Base-by-base conservation (phyloP, 768 basidiomycete species). In the Tylopilus felleus region DNA sequence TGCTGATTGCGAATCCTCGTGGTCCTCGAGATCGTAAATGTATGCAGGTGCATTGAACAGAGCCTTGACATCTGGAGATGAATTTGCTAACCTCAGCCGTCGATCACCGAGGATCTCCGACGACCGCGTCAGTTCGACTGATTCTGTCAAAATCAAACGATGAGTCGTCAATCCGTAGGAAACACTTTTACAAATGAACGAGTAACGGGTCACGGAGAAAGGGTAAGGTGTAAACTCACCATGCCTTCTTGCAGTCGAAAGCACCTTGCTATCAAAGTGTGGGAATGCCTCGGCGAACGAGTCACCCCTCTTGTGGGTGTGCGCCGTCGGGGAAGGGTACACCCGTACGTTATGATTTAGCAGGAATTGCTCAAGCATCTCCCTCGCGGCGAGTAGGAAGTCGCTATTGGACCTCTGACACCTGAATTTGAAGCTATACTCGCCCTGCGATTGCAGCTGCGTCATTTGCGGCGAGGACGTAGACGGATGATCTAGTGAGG, bases 331-430 rank as follows among this genome's bases (percentile, higher is more conserved):
- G 25, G 88, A 85, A 22, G 90, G 87, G 71, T 90, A 90, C 53
- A 86, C 81, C 60, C 90, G 84, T 25, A 96, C 81, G 57, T 89
- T 93, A 61, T 94, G 86, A 55, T 85, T 84, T 23, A 88, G 75
- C 52, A 98, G 71, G 75, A 89, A 98, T 65, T 94, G 90, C 66
- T 98, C 96, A 5, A 98, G 79, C 77, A 91, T 86, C 73, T 98
- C 96, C 58, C 91, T 78, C 9, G 92, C 90, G 1, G 94, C 86
- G 38, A 87, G 83, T 51, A 98, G 76, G 73, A 93, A 93, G 70
- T 98, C 96, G 63, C 89, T 91, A 65, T 97, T 96, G 70, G 90
- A 93, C 51, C 94, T 82, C 68, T 97, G 95, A 71, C 96, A 95
- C 31, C 88, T 82, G 77, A 97, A 97, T 70, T 93, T 95, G 82